Evolutionary conservation across 257 asterid species (phyloP).

Genomic region (Verbena officinalis): DNA sequence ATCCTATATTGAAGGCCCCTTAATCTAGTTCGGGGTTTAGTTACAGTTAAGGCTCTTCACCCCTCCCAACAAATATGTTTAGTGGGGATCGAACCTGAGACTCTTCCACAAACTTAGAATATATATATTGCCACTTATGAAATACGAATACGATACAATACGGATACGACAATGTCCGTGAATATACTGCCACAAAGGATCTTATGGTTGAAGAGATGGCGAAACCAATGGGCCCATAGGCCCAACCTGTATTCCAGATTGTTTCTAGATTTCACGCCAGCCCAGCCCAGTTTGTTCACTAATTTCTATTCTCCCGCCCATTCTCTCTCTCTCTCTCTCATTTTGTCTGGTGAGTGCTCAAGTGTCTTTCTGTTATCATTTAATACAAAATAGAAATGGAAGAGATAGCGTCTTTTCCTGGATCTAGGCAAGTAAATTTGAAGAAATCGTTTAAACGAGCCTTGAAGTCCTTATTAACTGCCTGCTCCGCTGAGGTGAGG

Average conservation of each 20-base stretch:
- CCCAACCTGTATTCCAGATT: background rate
- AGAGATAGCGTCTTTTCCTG: slow-evolving; percentile 34
- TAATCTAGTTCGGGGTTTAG: too few relatives aligned
- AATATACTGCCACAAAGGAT: too few relatives aligned
- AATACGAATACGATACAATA: too few relatives aligned
- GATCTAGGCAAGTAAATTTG: slow-evolving; percentile 51
- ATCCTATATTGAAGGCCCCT: too few relatives aligned
- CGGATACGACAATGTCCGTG: too few relatives aligned
- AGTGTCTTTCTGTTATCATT: background rate
- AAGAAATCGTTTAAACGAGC: slow-evolving; percentile 51
- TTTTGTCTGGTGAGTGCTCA: background rate
- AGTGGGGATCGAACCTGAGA: too few relatives aligned
- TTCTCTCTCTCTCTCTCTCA: background rate
- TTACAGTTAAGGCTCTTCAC: too few relatives aligned
- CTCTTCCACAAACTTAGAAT: too few relatives aligned
- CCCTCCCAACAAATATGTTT: too few relatives aligned
- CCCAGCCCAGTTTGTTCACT: background rate
- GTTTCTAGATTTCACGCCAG: background rate
- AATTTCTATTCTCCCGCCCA: slow-evolving; percentile 34
- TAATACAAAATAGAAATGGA: slow-evolving; percentile 34
- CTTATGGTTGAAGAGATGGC: too few relatives aligned
- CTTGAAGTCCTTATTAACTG: slow-evolving; percentile 45
- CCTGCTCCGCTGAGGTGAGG: slow-evolving; percentile 59
- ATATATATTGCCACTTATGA: too few relatives aligned
- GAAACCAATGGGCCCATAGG: background rate